Evolutionary conservation across 129 eudicot species (phyloP).

Genomic region (Artemisia annua): DNA sequence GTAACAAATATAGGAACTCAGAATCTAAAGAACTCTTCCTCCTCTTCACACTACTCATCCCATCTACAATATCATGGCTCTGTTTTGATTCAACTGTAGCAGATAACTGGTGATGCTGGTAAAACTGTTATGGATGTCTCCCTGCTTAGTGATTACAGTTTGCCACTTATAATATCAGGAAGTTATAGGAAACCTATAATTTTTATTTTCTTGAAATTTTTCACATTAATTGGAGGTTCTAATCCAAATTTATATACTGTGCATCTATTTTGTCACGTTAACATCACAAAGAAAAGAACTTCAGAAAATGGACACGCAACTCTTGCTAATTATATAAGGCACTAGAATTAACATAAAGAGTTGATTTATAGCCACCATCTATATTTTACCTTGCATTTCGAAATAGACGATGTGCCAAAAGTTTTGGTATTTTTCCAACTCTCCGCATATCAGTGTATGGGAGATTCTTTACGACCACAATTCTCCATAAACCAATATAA

Average conservation of each 20-base stretch:
- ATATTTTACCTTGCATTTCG: conserved; percentile 79
- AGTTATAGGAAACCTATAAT: background rate
- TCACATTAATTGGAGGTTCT: background rate
- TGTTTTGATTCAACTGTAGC: background rate
- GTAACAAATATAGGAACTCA: too few relatives aligned
- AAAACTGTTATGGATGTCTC: background rate
- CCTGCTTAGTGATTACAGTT: background rate
- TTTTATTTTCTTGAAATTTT: background rate
- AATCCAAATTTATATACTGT: background rate
- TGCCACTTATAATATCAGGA: background rate
- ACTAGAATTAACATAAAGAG: background rate
- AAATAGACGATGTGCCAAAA: conserved; percentile 88
- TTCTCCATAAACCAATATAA: conserved; percentile 87
- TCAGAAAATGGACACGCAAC: background rate
- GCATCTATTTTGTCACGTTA: background rate
- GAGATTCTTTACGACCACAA: conserved; percentile 92
- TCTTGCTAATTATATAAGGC: background rate
- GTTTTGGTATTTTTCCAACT: conserved; percentile 96
- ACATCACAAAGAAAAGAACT: conserved; percentile 11
- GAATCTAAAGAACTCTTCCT: too few relatives aligned
- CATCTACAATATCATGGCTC: too few relatives aligned
- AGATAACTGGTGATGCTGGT: background rate
- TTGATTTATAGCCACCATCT: background rate
- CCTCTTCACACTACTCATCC: too few relatives aligned
- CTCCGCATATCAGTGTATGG: conserved; percentile 93